Base-by-base conservation (phyloP, 108 stramenopile genomes). In the Parmales sp. region DNA sequence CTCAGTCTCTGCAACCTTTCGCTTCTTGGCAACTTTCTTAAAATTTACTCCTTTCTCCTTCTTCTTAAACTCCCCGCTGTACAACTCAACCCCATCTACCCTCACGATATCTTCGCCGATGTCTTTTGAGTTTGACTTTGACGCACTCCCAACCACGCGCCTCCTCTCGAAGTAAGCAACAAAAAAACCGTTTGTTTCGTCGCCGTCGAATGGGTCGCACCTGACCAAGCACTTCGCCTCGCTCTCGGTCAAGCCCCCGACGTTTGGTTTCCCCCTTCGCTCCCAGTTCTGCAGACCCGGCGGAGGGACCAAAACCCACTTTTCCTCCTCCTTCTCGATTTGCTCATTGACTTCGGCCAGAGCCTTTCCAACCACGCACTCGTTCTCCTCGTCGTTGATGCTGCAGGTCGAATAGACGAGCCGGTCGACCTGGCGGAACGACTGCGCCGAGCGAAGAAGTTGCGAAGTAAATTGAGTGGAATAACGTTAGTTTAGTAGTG, bases 381-480 rank as follows among this genome's bases (percentile, higher is more conserved):
- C 98, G 72, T 99, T 95, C 80, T 99, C 98, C 68, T 89, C 76
- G 18, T 71, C 81, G 75, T 95, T 85, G 6, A 98, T 48, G 31
- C 93, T 94, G 78, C 98, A 99, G n/a, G 98, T 99, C 7, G 95
- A 97, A 76, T 99, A 99, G 19, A 95, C 93, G 67, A 99, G 84
- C 39, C 90, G 82, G 25, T 93, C 74, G 0, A 94, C 95, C 36
- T 74, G 28, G 3, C 91, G 87, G 70, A 96, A 91, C 71, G 48
- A 36, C 80, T n/a, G n/a, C n/a, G n/a, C n/a, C n/a, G n/a, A n/a
- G n/a, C n/a, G n/a, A n/a, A n/a, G n/a, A n/a, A n/a, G n/a, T n/a
- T n/a, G n/a, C n/a, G n/a, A n/a, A n/a, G n/a, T n/a, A n/a, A n/a
- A n/a, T n/a, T n/a, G n/a, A n/a, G n/a, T n/a, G n/a, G n/a, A n/a